Conservation (phyloP, 148 eudicot genomes). For the Rhododendron vialii region DNA sequence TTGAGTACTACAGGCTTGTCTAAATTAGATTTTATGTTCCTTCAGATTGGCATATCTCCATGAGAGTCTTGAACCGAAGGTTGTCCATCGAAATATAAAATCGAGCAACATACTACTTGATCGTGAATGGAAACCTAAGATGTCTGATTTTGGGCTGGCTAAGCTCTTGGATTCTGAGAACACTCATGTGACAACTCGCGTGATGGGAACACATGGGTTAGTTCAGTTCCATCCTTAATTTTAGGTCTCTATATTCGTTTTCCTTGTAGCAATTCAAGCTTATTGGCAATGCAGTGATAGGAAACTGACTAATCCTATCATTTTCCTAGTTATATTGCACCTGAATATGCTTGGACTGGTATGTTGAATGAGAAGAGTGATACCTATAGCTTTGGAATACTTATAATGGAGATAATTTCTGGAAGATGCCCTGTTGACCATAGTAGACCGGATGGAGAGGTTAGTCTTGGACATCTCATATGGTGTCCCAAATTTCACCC, state of each 20-base stretch:
- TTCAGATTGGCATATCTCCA: slow-evolving; percentile 91
- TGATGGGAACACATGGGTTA: slow-evolving; percentile 95
- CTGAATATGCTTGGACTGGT: slow-evolving; percentile 81
- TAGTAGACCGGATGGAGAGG: slow-evolving; percentile 68
- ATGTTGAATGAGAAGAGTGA: slow-evolving; percentile 76
- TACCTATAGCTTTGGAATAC: slow-evolving; percentile 66
- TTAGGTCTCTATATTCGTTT: not conserved
- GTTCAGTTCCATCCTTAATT: slow-evolving; percentile 9
- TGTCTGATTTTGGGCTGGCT: slow-evolving; percentile 93
- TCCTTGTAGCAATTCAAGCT: not conserved
- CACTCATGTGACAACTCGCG: slow-evolving; percentile 85
- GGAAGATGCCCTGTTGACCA: slow-evolving; percentile 73
- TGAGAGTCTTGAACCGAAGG: slow-evolving; percentile 95
- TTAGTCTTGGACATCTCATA: slow-evolving; percentile 11
- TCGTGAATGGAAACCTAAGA: slow-evolving; percentile 69
- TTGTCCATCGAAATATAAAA: slow-evolving; percentile 86
- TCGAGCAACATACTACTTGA: slow-evolving; percentile 84
- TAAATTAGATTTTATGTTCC: slow-evolving; percentile 15
- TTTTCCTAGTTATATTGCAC: slow-evolving; percentile 60
- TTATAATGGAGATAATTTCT: slow-evolving; percentile 68
- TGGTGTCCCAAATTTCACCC: not conserved
- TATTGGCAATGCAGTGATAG: not conserved
- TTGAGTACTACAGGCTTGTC: not conserved
- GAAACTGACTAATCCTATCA: not conserved
- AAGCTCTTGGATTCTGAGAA: slow-evolving; percentile 75